Percentiles rank a stretch among this genome's conserved stretches.
Conservation (phyloP, 2,329 filamentous ascomycete genomes). For the Elsinoe arachidis region DNA sequence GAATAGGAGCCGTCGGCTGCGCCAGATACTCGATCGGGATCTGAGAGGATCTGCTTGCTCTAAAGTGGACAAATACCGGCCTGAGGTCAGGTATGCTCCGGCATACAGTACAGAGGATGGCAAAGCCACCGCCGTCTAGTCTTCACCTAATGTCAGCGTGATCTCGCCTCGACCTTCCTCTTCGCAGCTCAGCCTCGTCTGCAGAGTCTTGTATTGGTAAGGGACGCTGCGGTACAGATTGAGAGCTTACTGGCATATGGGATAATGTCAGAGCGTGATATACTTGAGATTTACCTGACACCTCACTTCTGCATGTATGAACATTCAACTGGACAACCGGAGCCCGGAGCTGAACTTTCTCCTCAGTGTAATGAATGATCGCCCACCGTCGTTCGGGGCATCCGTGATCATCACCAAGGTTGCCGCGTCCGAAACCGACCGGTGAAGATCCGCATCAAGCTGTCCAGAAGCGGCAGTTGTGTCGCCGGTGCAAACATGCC, state of each 20-base stretch:
- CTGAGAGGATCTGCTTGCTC: neutral
- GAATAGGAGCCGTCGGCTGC: neutral
- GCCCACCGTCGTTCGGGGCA: conserved; percentile 9
- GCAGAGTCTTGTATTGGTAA: too few species aligned
- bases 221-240: too few species aligned
- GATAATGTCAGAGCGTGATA: too few species aligned
- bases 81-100: neutral
- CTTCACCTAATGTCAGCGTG: neutral
- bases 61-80: neutral
- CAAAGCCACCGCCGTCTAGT: conserved; percentile 1
- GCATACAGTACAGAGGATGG: neutral
- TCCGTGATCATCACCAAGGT: neutral
- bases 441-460: conserved; percentile 4
- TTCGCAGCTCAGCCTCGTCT: too few species aligned
- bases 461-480: neutral
- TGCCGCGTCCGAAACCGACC: neutral
- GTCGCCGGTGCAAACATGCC: neutral
- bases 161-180: too few species aligned
- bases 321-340: too few species aligned
- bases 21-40: neutral
- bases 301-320: too few species aligned
- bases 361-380: conserved; percentile 1
- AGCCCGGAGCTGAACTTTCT: too few species aligned
- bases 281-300: too few species aligned
- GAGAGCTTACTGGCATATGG: too few species aligned